Evolutionary conservation across 345 rosid genomes (phyloP), one percentile per base, ranked within the genome.

Genomic region (Rubroshorea leprosula): DNA sequence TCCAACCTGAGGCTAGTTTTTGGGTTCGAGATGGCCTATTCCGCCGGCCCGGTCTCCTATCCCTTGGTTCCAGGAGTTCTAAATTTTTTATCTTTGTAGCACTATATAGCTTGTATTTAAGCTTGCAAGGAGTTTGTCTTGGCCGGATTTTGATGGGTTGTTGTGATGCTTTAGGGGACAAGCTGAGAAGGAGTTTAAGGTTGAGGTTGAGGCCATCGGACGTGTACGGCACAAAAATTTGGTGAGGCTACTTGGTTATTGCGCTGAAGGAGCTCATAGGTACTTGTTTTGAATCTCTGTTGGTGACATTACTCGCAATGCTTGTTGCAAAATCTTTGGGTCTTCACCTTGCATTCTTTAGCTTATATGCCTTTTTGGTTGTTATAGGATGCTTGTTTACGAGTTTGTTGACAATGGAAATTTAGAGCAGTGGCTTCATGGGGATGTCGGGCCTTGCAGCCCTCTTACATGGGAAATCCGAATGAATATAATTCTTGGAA

Each of bases 201-300:
- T 92, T 44, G 96, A 92, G 65, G 98, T 92, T 19, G 98, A 92
- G 76, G 96, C 98, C 15, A 92, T 92, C 19, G 98, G 98, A 19
- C 78, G 96, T 14, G 96, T 89, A 5, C 72, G 98, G 62, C 98
- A 92, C 55, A 92, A 92, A 83, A 92, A 92, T 73, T 82, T 92
- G 76, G 98, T 84, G 78, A 78, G 98, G 57, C 69, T 92, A 70
- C 84, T 86, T 47, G 98, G 98, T 70, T 92, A 92, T 74, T 92
- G 98, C 55, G 98, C 79, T 38, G 98, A 92, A 81, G 95, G 96
- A 73, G 95, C 89, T 73, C 93, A 88, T 63, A 92, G 98, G 89
- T 83, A 69, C 46, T 62, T 26, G 15, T 1, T 7, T 21, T 59
- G 12, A 17, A 47, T 5, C 47, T 19, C 54, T 46, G 20, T 21